phyloP scores from a whole-genome alignment of 805 yeast species.

The Saturnispora halmiae region DNA sequence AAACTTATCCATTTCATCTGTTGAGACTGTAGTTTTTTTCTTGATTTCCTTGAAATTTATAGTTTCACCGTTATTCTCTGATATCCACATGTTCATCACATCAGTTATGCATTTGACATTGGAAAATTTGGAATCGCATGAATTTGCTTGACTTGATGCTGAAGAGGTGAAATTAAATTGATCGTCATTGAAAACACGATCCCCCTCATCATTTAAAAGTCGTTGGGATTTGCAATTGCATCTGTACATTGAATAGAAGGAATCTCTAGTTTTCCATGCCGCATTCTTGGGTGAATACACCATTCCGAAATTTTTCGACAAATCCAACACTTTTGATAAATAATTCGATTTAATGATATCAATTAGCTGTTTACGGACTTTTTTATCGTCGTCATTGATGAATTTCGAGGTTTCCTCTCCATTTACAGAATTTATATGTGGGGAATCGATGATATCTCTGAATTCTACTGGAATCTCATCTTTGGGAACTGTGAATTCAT shows the following conservation, averaged over 20 bases:
- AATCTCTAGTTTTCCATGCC: constrained; percentile 10
- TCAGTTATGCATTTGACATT: constrained; percentile 1
- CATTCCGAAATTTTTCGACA: not conserved
- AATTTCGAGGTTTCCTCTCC: constrained; percentile 9
- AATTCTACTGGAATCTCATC: constrained; percentile 4
- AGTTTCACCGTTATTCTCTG: constrained; percentile 3
- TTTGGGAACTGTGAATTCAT: constrained; percentile 2
- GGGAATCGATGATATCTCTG: not conserved
- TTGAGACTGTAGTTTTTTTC: not conserved
- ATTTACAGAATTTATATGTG: constrained; percentile 5
- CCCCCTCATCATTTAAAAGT: constrained; percentile 4
- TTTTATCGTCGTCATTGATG: constrained; percentile 5
- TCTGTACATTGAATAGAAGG: constrained; percentile 8
- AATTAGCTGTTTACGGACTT: constrained; percentile 1
- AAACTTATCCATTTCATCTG: constrained; percentile 5
- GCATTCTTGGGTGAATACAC: constrained; percentile 5
- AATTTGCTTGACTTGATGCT: not conserved
- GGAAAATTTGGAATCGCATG: not conserved
- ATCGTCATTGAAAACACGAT: not conserved
- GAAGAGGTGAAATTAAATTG: not conserved
- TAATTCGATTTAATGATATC: constrained; percentile 4
- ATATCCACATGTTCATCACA: constrained; percentile 8
- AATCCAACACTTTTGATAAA: not conserved
- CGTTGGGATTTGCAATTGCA: constrained; percentile 6
- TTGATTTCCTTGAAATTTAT: not conserved